Conservation (phyloP, 164 flowering plant species). For the Akebia trifoliata region DNA sequence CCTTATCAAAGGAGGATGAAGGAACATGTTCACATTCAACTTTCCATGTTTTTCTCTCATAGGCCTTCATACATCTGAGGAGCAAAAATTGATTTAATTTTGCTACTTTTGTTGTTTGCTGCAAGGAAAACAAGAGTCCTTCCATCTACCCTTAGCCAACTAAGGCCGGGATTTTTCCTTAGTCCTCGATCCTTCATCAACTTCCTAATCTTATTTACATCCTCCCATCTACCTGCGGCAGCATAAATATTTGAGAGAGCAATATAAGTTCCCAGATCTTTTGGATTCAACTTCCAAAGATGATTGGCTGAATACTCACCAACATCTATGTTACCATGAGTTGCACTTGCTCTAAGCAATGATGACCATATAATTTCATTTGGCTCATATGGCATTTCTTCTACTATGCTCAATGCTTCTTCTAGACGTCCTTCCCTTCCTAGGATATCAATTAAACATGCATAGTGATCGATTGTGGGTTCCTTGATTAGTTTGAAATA, state of each 20-base stretch:
- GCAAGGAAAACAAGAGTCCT: slow-evolving; percentile 22
- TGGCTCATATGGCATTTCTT: slow-evolving; percentile 24
- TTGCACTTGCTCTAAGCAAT: slow-evolving; percentile 20
- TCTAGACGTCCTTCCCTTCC: slow-evolving; percentile 22
- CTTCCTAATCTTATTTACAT: slow-evolving; percentile 23
- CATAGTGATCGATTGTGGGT: slow-evolving; percentile 27
- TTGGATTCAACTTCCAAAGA: slow-evolving; percentile 20
- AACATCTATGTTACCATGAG: slow-evolving; percentile 16
- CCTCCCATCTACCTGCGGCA: slow-evolving; percentile 26
- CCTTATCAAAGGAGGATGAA: no score
- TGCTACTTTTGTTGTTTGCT: slow-evolving; percentile 5
- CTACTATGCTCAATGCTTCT: slow-evolving; percentile 21
- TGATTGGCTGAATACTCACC: slow-evolving; percentile 24
- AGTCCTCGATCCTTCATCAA: slow-evolving; percentile 19
- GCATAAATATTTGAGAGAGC: slow-evolving; percentile 29
- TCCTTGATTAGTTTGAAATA: slow-evolving; percentile 19
- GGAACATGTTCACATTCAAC: no score
- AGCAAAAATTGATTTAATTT: neutral
- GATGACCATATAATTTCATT: slow-evolving; percentile 28
- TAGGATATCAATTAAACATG: slow-evolving; percentile 25
- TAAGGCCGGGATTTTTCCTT: slow-evolving; percentile 15
- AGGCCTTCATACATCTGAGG: neutral
- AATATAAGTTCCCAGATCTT: slow-evolving; percentile 31
- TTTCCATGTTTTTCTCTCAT: neutral
- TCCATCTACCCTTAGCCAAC: slow-evolving; percentile 21